Base-by-base conservation (phyloP, 192 early-diverging fungal species). In the Entomortierella beljakovae region DNA sequence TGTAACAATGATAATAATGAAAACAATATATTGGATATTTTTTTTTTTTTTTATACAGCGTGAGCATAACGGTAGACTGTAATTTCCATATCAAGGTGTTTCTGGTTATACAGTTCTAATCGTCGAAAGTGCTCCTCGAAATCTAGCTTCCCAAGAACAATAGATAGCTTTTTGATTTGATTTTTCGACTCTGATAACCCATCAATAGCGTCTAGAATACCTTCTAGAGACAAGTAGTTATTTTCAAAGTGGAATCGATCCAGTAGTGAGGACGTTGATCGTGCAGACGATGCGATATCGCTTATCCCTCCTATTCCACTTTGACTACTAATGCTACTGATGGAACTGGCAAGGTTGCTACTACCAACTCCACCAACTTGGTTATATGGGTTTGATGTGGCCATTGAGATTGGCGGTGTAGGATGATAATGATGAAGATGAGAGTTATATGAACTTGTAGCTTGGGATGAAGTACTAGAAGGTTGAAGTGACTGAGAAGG, bases 231-330 rank as follows among this genome's bases (percentile, higher is more conserved):
- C 23, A 79, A 42, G 34, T 65, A 70, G 51, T 69, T 79, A 37
- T 79, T 79, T 20, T 79, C 75, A 6, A 63, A 54, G 37, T 79
- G 62, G 29, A 79, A 79, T 5, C 75, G 67, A 25, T 79, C 75
- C 67, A 79, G 64, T 11, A 57, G 38, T 6, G 64, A 77, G 3
- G 73, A 68, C 2, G 73, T 74, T 8, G 71, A 74, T 22, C 56
- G 40, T 6, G 57, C 61, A n/a, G 71, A 74, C 9, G 70, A 73
- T 3, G 59, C 68, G 23, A 70, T 61, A 11, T 70, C 68, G 9
- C 48, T 25, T n/a, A 26, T 26, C 26, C 57, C 57, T 13, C 26
- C 46, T 23, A 0, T n/a, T 32, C 37, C 38, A 33, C 9, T 61
- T 23, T 25, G 3, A 43, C 48, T 53, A 29, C 50, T 51, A 50